Base-by-base conservation (phyloP, 257 asterid genomes). In the Thymus quinquecostatus region DNA sequence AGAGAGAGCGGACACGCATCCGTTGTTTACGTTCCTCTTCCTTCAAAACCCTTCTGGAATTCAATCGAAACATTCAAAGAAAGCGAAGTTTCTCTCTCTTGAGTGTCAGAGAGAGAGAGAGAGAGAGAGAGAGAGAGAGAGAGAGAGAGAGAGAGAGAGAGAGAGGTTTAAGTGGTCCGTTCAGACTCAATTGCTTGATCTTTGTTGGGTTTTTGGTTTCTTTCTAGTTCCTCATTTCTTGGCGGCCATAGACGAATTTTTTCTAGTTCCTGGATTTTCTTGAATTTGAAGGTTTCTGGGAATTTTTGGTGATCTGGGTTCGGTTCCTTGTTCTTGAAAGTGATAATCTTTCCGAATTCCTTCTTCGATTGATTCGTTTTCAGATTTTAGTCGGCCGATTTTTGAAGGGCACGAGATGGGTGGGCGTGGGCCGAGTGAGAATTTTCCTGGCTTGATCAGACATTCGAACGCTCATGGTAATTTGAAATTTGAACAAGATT, bases 371-470 rank as follows among this genome's bases (percentile, higher is more conserved):
- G 13, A n/a, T 47, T 60, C 8, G 10, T 48, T 57, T 54, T 7
- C 48, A 30, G 48, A 28, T 38, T 68, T 40, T 11, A 40, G 40
- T 38, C 6, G 21, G 21, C 40, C 5, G 2, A 53, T n/a, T 10
- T 51, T 43, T 12, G 69, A 27, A 61, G 44, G 33, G 8, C 21
- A 28, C 60, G 70, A 84, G 75, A 92, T 89, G 98, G 75, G 41
- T 38, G 41, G 41, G 41, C 41, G 12, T 12, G 87, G 92, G 80
- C 76, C 89, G 36, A 77, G 85, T 33, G 97, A 90, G 87, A 92
- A 90, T 71, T 65, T 65, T 12, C 60, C 61, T 4, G 80, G 68
- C 30, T 66, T 77, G 71, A 83, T 79, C 75, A 81, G 86, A 81
- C 72, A 82, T 56, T 81, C 89, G 61, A 85, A 79, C 75, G 36